A percentile compares a stretch with the other conserved stretches of the same genome.
Conservation (phyloP, 169 alveolate genomes). For the Babesia bigemina region DNA sequence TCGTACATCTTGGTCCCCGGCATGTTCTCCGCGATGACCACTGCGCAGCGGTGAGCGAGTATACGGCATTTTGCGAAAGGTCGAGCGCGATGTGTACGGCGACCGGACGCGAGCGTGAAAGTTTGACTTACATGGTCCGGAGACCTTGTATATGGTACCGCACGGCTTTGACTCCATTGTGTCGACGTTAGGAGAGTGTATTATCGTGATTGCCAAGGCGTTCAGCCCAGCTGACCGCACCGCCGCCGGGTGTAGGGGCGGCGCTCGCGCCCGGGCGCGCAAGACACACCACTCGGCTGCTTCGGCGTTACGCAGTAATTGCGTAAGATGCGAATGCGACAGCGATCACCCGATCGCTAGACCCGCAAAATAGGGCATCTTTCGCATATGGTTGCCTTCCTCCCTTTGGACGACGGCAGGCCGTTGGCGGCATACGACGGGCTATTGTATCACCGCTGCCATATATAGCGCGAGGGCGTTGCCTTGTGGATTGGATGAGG, state of each 20-base stretch:
- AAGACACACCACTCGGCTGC: no score
- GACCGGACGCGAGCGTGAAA: background rate
- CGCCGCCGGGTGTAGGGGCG: conserved; percentile 3
- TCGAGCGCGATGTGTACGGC: conserved; percentile 3
- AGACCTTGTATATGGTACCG: conserved; percentile 92
- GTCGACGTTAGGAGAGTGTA: background rate
- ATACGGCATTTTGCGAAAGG: background rate
- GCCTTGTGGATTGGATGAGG: no score
- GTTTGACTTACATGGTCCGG: conserved; percentile 87
- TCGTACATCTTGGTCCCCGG: conserved; percentile 99
- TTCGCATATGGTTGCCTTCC: no score
- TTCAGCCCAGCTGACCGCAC: background rate
- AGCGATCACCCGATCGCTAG: no score
- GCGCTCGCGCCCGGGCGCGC: no score
- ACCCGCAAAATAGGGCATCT: no score
- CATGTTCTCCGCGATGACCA: conserved; percentile 98
- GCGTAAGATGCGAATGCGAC: no score
- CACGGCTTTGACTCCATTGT: conserved; percentile 31
- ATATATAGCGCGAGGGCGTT: no score
- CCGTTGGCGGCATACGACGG: no score
- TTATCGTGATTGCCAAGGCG: background rate
- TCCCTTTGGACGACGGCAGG: no score
- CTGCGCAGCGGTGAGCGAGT: conserved; percentile 49
- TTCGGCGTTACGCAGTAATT: no score
- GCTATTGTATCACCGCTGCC: no score